Evolutionary conservation across 2,329 filamentous ascomycete species (phyloP).

Genomic region (Parastagonospora nodorum): DNA sequence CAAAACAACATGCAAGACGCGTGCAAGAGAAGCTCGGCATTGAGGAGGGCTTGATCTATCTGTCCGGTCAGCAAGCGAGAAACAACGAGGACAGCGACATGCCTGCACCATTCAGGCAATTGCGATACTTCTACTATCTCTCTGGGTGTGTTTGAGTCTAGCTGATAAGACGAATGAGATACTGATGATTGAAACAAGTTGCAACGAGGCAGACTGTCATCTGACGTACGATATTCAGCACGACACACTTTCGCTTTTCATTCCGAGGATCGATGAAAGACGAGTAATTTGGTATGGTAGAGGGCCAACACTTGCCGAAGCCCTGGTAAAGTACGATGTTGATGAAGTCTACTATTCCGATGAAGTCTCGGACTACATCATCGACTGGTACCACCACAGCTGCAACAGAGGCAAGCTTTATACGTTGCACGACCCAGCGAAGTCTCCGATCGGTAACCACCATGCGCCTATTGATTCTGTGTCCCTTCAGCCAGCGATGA

Average conservation of each 20-base stretch:
- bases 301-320: conserved; percentile 65
- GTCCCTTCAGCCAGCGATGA: conserved; percentile 72
- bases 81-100: conserved; percentile 65
- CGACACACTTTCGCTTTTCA: conserved; percentile 73
- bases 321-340: conserved; percentile 66
- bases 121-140: conserved; percentile 67
- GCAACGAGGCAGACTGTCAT: conserved; percentile 59
- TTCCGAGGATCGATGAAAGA: conserved; percentile 69
- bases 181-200: conserved; percentile 29
- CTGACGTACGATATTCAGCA: conserved; percentile 62
- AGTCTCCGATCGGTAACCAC: too few species aligned
- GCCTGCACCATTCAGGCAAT: conserved; percentile 61
- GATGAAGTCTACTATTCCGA: conserved; percentile 68
- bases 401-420: conserved; percentile 32
- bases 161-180: neutral
- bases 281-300: conserved; percentile 68
- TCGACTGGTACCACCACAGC: conserved; percentile 34
- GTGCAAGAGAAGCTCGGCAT: conserved; percentile 44
- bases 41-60: conserved; percentile 58
- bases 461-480: conserved; percentile 26
- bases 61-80: conserved; percentile 57
- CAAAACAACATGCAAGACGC: conserved; percentile 48
- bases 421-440: conserved; percentile 40
- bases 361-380: conserved; percentile 35
- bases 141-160: conserved; percentile 49